Evolutionary conservation across 2,329 filamentous ascomycete species (phyloP), one percentile per base, ranked within the genome.

Genomic region (Nothopassalora personata): DNA sequence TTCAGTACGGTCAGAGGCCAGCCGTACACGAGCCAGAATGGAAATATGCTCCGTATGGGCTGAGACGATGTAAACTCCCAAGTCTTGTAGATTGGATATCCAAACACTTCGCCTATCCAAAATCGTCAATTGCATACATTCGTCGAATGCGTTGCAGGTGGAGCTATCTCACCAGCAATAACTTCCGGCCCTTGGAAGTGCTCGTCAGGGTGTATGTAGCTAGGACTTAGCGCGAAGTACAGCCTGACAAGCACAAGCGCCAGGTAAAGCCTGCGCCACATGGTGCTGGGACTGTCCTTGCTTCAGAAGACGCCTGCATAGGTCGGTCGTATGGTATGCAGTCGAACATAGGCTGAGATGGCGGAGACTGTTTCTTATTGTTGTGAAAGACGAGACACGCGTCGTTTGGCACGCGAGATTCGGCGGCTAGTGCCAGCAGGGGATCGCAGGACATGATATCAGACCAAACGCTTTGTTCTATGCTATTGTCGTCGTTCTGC

Each of bases 141-240:
- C 15, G 10, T 19, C 11, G 9, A 30, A 27, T 5, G 13, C 7
- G 9, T 27, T 27, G 7, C 30, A 43, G 11, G 0, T 5, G 49
- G 19, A 13, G 10, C 9, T 18, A 46, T 78, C 86, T 67, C 84
- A 97, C 93, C 93, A 71, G 93, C 92, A 71, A 97, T 94, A 65
- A 97, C 88, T 79, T 99, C 94, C 15, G 94, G 94, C 36, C 94
- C 94, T 78, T 99, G 94, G 71, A 99, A 99, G 80, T 97, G 94
- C 81, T 99, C 94, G 78, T 99, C 94, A 5, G 94, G 94, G 75
- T 99, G 94, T 50, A 99, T 84, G 75, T 99, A 99, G 80, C 93
- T 97, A 60, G 94, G 90, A 64, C 89, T 92, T 65, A 97, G 79
- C 61, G 94, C 93, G 74, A 97, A 93, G 83, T 93, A 97, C 71